A percentile compares a stretch with the other conserved stretches of the same genome.
These are phyloP conservation scores for Penicillium paradoxum DNA, from an alignment of 495 filamentous ascomycete species.

Conservation along the genomic window DNA sequence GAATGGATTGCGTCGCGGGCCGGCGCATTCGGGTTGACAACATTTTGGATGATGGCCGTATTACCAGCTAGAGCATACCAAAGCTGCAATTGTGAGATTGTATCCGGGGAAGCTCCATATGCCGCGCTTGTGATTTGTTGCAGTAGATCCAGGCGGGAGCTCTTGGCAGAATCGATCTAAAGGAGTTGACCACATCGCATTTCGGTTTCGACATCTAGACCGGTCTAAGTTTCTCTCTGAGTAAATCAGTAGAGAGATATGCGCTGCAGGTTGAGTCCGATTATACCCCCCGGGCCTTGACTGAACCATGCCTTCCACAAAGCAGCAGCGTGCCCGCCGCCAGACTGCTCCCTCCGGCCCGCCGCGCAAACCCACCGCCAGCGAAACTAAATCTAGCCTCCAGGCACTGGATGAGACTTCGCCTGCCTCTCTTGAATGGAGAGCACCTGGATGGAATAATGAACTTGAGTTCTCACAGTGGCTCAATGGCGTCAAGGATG, in stretches of 20 bases:
- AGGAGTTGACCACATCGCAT: conserved; percentile 19
- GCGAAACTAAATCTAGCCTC: conserved; percentile 21
- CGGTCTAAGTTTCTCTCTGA: neutral
- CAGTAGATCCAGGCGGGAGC: conserved; percentile 33
- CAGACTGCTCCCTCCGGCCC: conserved; percentile 41
- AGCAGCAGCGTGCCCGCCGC: conserved; percentile 36
- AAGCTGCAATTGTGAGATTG: neutral
- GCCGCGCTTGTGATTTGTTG: conserved; percentile 15
- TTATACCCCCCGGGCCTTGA: conserved; percentile 3
- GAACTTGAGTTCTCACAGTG: conserved; percentile 59
- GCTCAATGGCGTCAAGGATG: conserved; percentile 58
- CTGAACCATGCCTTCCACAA: conserved; percentile 23
- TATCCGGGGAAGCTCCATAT: conserved; percentile 18
- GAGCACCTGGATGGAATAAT: conserved; percentile 24
- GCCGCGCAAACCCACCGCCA: conserved; percentile 27
- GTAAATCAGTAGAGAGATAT: conserved; percentile 7
- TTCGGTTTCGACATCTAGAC: conserved; percentile 3
- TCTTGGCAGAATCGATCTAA: conserved; percentile 32
- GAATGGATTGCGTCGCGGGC: conserved; percentile 17
- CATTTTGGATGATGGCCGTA: conserved; percentile 22
- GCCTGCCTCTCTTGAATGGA: conserved; percentile 1
- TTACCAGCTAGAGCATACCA: conserved; percentile 7
- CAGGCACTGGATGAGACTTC: conserved; percentile 22
- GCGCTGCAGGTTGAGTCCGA: neutral
- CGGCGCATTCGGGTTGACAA: conserved; percentile 27